These are phyloP conservation scores for Candida sakaeoensis DNA, from an alignment of 805 yeast species.

Conservation along the genomic window DNA sequence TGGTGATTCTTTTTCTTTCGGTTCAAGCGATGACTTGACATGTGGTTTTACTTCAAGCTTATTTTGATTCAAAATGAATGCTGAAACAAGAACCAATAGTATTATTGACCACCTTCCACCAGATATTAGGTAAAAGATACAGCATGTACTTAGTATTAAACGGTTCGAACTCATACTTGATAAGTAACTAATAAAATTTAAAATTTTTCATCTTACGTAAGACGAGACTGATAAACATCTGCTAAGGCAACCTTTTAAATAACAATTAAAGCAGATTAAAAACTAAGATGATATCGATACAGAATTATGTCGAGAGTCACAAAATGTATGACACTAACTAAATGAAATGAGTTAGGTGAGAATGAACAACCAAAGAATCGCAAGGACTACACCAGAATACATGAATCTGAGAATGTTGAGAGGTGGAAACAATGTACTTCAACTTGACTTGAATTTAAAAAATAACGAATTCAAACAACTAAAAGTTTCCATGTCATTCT, in stretches of 20 bases:
- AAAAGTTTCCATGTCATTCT: too few relatives aligned
- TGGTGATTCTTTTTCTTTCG: constrained; percentile 19
- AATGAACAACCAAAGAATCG: too few relatives aligned
- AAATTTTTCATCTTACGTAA: constrained; percentile 4
- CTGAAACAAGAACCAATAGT: constrained; percentile 17
- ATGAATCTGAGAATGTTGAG: too few relatives aligned
- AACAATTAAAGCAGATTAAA: neutral
- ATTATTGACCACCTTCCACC: constrained; percentile 44
- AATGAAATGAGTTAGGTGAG: too few relatives aligned
- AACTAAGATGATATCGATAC: neutral
- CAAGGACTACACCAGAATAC: too few relatives aligned
- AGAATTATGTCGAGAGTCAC: too few relatives aligned
- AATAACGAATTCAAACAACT: too few relatives aligned
- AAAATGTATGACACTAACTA: too few relatives aligned
- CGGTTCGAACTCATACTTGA: neutral
- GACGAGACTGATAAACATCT: neutral
- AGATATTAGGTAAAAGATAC: constrained; percentile 27
- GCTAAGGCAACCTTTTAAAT: neutral
- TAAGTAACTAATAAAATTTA: neutral
- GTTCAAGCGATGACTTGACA: neutral
- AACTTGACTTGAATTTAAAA: too few relatives aligned
- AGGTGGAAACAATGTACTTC: too few relatives aligned
- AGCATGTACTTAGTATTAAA: constrained; percentile 18
- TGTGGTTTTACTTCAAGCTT: neutral
- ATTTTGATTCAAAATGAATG: constrained; percentile 7